These are phyloP conservation scores for Nothopassalora personata DNA, from an alignment of 2,329 filamentous ascomycete species.

Conservation along the genomic window DNA sequence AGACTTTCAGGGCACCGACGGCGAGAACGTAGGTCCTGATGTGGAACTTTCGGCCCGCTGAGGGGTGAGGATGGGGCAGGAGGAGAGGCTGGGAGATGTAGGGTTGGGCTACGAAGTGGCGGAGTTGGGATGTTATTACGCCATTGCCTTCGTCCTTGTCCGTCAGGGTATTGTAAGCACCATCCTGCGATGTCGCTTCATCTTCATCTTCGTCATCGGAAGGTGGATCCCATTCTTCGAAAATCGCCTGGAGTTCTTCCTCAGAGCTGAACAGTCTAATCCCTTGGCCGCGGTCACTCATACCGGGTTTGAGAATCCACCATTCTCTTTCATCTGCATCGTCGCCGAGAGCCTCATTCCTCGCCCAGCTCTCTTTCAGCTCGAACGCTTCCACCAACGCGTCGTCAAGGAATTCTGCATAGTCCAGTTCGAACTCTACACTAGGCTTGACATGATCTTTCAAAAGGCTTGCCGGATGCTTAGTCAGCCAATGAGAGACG, in stretches of 20 bases:
- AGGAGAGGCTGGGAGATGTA: slow-evolving; percentile 89
- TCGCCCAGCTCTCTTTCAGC: slow-evolving; percentile 68
- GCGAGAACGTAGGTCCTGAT: slow-evolving; percentile 87
- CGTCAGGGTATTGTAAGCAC: slow-evolving; percentile 12
- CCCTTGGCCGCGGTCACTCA: slow-evolving; percentile 94
- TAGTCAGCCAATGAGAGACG: slow-evolving; percentile 77
- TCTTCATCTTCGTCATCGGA: slow-evolving; percentile 61
- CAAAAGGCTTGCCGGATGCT: slow-evolving; percentile 69
- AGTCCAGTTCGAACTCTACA: slow-evolving; percentile 90
- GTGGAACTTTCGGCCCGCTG: slow-evolving; percentile 77
- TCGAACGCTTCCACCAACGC: slow-evolving; percentile 81
- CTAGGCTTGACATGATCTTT: slow-evolving; percentile 66
- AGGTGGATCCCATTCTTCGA: slow-evolving; percentile 83
- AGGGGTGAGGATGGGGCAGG: slow-evolving; percentile 44
- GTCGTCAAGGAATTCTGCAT: slow-evolving; percentile 93
- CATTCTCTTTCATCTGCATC: slow-evolving; percentile 54
- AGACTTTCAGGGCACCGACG: slow-evolving; percentile 69
- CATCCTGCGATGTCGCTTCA: slow-evolving; percentile 15
- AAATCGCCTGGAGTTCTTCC: slow-evolving; percentile 77
- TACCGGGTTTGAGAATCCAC: slow-evolving; percentile 98
- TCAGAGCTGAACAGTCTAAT: slow-evolving; percentile 84
- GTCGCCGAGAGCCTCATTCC: slow-evolving; percentile 51
- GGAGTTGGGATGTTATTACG: slow-evolving; percentile 82
- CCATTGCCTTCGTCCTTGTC: slow-evolving; percentile 34
- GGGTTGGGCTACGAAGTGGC: slow-evolving; percentile 92